Base-by-base conservation (phyloP, 306 rosid genomes). In the Ziziphus jujuba region DNA sequence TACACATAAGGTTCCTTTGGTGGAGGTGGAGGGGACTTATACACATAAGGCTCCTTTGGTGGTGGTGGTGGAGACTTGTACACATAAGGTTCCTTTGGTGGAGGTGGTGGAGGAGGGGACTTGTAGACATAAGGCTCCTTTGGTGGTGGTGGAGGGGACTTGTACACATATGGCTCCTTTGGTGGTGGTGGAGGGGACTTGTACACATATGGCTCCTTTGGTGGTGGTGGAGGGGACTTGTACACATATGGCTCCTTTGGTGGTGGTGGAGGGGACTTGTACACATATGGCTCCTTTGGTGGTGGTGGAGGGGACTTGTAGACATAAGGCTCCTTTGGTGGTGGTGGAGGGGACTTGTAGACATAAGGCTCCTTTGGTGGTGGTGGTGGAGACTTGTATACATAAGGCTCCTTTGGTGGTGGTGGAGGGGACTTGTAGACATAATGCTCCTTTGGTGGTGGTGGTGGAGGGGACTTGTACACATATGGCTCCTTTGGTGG, bases 21-120 rank as follows among this genome's bases (percentile, higher is more conserved):
- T 0, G 87, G 87, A 0, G 85, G 87, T 0, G 87, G 85, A 0
- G 85, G 85, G 0, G 85, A 81, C 0, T 81, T 78, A 58, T 82
- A 79, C 0, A 5, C 16, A 15, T 84, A 83, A 0, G 82, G 75
- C 0, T 82, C 17, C 17, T 47, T 75, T 2, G 87, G 80, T 0
- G 80, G 87, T 0, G 95, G 91, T 24, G 96, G 96, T 0, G 97
- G 91, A 55, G 98, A 89, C 8, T 35, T 71, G 70, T 92, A 92
- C 5, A 82, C 59, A 59, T 92, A 92, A 51, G 80, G 90, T 64
- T 89, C 86, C 33, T 28, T 75, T 2, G 86, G 79, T 0, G 85
- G 74, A 0, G 73, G 66, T 2, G 65, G 65, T 0, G 82, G 78
- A 0, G 65, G 65, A 0, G 82, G 78, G 0, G 77, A 66, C 16